A percentile compares a stretch with the other conserved stretches of the same genome.
phyloP scores from a whole-genome alignment of 2,329 filamentous ascomycete species.

The Fusarium sp. region DNA sequence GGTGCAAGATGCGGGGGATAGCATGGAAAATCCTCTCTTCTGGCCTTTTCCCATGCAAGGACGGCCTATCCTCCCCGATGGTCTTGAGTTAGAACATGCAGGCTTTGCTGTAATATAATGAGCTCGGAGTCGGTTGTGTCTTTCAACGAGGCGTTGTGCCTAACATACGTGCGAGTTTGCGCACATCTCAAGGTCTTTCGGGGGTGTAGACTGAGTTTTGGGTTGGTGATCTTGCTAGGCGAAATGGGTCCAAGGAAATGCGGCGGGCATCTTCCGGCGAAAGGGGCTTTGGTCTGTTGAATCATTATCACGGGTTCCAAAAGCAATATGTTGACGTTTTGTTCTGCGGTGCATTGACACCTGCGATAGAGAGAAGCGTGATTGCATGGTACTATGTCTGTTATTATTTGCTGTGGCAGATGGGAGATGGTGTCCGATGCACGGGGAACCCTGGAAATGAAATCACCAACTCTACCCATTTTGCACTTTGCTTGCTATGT shows the following conservation, averaged over 20 bases:
- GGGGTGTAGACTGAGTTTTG: constrained; percentile 6
- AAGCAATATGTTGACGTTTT: constrained; percentile 5
- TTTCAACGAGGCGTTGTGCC: background rate
- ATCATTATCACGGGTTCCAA: constrained; percentile 11
- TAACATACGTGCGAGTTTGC: background rate
- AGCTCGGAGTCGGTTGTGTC: background rate
- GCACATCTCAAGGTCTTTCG: background rate
- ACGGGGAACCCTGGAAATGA: constrained; percentile 1
- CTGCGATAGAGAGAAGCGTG: constrained; percentile 4
- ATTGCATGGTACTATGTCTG: background rate
- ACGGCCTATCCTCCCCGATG: constrained; percentile 64
- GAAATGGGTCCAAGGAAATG: constrained; percentile 16
- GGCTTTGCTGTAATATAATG: constrained; percentile 59
- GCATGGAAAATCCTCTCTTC: constrained; percentile 66
- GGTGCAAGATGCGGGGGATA: constrained; percentile 51
- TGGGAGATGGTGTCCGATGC: background rate
- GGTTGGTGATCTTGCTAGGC: constrained; percentile 10
- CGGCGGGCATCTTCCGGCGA: constrained; percentile 24
- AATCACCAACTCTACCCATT: background rate
- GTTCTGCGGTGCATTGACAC: background rate
- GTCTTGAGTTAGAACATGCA: constrained; percentile 62
- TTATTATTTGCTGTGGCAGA: background rate
- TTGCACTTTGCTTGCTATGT: background rate
- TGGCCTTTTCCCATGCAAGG: constrained; percentile 74
- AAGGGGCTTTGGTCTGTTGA: constrained; percentile 11